These are phyloP conservation scores for Thelonectria rubi DNA, from an alignment of 2,329 filamentous ascomycete genomes.

Conservation along the genomic window DNA sequence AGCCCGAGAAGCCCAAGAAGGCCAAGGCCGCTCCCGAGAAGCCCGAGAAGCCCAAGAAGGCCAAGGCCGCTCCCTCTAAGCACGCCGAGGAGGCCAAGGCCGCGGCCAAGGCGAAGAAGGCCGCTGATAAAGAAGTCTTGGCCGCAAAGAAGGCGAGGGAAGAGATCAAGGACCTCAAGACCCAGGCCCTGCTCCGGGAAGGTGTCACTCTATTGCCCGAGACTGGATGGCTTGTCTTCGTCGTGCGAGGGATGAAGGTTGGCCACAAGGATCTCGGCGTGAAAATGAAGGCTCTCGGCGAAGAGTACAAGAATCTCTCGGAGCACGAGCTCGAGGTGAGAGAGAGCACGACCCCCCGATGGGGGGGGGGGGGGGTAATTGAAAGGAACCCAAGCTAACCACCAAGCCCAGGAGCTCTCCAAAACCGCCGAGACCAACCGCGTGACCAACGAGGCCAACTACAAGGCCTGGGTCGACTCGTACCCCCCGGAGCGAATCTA, in stretches of 20 bases:
- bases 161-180: too few relatives aligned
- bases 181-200: too few relatives aligned
- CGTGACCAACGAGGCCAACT: slow-evolving; percentile 49
- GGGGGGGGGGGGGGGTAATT: too few relatives aligned
- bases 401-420: slow-evolving; percentile 15
- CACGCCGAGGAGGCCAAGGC: too few relatives aligned
- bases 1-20: slow-evolving; percentile 36
- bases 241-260: slow-evolving; percentile 44
- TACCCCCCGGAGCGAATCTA: slow-evolving; percentile 52
- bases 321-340: slow-evolving; percentile 56
- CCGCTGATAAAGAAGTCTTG: too few relatives aligned
- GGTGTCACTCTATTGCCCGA: too few relatives aligned
- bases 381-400: neutral
- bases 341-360: too few relatives aligned
- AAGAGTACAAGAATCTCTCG: slow-evolving; percentile 52
- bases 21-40: slow-evolving; percentile 23
- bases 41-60: slow-evolving; percentile 5
- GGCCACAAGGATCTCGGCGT: slow-evolving; percentile 22
- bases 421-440: slow-evolving; percentile 51
- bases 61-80: too few relatives aligned
- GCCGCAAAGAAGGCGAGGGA: too few relatives aligned
- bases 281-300: slow-evolving; percentile 42
- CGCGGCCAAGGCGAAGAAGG: slow-evolving; percentile 18
- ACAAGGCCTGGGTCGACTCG: slow-evolving; percentile 60
- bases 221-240: too few relatives aligned